Base-by-base conservation (phyloP, 1,284 basidiomycete species). In the Tremellales sp. region DNA sequence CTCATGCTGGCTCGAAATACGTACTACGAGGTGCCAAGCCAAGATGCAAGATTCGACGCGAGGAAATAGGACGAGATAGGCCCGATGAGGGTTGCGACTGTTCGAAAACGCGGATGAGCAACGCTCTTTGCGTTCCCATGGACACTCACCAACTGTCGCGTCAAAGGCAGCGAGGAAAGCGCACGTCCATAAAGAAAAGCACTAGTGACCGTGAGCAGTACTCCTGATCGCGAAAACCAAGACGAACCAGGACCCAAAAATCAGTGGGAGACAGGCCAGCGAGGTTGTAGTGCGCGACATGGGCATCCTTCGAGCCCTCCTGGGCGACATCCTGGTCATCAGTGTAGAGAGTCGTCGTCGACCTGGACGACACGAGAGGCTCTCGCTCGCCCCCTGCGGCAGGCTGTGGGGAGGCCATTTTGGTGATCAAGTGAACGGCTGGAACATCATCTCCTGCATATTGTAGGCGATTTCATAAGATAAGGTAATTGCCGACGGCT, bases 101-200 rank as follows among this genome's bases (percentile, higher is more conserved):
- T 4, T 28, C 9, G 25, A 16, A 25, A 14, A n/a, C 41, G 18
- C 25, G 32, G 32, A 13, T 35, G 19, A 31, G 29, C 29, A 31
- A 10, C 29, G 29, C 16, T 10, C 29, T 27, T 14, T 31, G 8
- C 16, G 37, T 22, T 34, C 28, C n/a, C n/a, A 35, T 9, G 27
- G 4, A 45, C 24, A 54, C 49, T 50, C 53, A 52, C 60, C 56
- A 45, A 61, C 50, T 10, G 57, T 70, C 81, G 86, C 87, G 63
- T 90, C 87, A 57, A 90, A 78, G 38, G 87, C 85, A 54, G 84
- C 84, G 37, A 90, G 74, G 63, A 90, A 82, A 2, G 58, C 43
- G 16, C 49, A 53, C 2, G 54, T 48, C 54, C 57, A 61, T 53
- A 65, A 54, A 5, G 62, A 58, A 2, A 45, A 24, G 39, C 38